Evolutionary conservation across 306 rosid genomes (phyloP).

Genomic region (Vicia villosa): DNA sequence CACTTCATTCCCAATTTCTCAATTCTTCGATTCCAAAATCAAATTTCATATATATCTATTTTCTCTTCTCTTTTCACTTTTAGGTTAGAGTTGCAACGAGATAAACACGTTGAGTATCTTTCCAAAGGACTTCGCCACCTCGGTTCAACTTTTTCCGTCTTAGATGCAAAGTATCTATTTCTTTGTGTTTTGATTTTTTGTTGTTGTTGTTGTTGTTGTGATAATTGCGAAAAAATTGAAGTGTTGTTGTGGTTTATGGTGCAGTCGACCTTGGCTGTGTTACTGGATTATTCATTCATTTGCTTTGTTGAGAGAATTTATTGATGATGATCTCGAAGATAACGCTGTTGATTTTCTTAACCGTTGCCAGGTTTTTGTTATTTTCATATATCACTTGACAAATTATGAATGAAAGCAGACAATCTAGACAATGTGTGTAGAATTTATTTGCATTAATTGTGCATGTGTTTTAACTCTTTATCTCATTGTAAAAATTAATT

Average conservation of each 20-base stretch:
- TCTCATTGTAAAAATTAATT: not conserved
- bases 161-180: slow-evolving; percentile 75
- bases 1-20: not conserved
- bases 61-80: not conserved
- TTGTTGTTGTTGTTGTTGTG: no score
- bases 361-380: slow-evolving; percentile 74
- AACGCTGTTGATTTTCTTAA: slow-evolving; percentile 65
- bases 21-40: not conserved
- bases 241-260: slow-evolving; percentile 17
- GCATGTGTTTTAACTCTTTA: not conserved
- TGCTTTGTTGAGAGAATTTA: slow-evolving; percentile 68
- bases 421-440: not conserved
- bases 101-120: slow-evolving; percentile 66
- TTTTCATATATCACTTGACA: not conserved
- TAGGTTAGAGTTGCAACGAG: slow-evolving; percentile 83
- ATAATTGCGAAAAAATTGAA: not conserved
- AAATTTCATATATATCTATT: not conserved
- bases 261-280: slow-evolving; percentile 96
- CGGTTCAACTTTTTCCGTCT: slow-evolving; percentile 58
- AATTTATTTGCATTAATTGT: not conserved
- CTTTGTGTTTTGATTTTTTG: not conserved
- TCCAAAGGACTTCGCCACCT: slow-evolving; percentile 65
- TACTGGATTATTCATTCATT: slow-evolving; percentile 89
- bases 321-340: slow-evolving; percentile 60
- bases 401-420: not conserved